Conservation (phyloP, 495 filamentous ascomycete species). For the Xylaria intraflava region DNA sequence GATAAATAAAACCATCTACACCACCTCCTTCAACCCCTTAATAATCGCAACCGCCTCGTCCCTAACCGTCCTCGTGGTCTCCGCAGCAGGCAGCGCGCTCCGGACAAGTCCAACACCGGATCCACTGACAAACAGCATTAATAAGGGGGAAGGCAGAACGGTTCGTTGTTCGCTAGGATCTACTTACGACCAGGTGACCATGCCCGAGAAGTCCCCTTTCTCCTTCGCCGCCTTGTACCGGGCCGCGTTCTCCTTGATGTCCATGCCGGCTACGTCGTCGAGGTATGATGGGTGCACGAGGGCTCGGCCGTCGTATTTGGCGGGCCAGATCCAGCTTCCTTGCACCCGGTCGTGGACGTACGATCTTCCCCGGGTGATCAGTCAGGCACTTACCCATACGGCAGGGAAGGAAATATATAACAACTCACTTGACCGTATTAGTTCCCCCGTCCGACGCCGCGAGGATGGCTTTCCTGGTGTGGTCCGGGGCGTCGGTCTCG, state of each 20-base stretch:
- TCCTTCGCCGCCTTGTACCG: constrained; percentile 48
- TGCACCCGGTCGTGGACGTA: constrained; percentile 64
- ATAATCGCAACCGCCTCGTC: constrained; percentile 53
- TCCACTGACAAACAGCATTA: constrained; percentile 23
- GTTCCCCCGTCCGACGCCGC: constrained; percentile 56
- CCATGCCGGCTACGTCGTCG: constrained; percentile 50
- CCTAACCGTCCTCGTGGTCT: constrained; percentile 66
- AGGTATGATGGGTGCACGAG: constrained; percentile 53
- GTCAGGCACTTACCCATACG: background rate
- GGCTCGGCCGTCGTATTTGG: constrained; percentile 57
- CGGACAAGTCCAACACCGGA: constrained; percentile 57
- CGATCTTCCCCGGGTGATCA: constrained; percentile 31
- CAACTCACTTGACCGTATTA: constrained; percentile 52
- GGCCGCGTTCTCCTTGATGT: constrained; percentile 50
- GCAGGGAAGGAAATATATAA: background rate
- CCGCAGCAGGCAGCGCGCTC: constrained; percentile 59
- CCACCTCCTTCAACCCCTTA: constrained; percentile 12
- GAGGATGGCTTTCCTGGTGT: constrained; percentile 56
- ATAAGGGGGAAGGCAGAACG: no score
- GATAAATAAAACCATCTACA: background rate
- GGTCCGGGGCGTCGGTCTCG: constrained; percentile 56
- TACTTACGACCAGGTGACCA: constrained; percentile 51
- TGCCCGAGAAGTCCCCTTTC: constrained; percentile 24
- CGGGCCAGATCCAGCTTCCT: constrained; percentile 59
- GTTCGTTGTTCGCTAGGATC: no score